These are phyloP conservation scores for Thraustochytrium striatum DNA, from an alignment of 352 stramenopile genomes.

Conservation along the genomic window DNA sequence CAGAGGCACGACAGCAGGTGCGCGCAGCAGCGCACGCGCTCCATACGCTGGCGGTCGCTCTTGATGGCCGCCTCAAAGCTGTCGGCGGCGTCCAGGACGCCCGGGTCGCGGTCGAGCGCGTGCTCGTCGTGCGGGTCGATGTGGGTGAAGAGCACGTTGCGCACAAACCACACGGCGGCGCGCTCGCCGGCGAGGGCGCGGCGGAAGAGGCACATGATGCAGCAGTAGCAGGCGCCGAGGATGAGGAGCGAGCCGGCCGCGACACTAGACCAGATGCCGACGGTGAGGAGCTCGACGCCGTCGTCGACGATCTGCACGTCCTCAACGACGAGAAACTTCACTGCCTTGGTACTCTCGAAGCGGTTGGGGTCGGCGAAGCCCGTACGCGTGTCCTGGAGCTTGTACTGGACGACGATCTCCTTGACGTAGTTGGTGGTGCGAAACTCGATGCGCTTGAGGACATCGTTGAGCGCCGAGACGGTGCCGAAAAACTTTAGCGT, in stretches of 20 bases:
- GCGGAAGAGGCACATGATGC: not conserved
- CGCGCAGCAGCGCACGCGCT: constrained; percentile 21
- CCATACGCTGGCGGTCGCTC: not conserved
- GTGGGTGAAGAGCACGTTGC: constrained; percentile 36
- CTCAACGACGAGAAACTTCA: no score
- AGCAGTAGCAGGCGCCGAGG: constrained; percentile 4
- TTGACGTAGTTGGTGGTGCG: no score
- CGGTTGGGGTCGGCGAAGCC: no score
- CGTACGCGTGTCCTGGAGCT: no score
- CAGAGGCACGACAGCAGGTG: constrained; percentile 21
- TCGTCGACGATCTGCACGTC: not conserved
- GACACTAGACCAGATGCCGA: not conserved
- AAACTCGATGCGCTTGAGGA: no score
- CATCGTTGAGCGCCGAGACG: no score
- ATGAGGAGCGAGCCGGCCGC: not conserved
- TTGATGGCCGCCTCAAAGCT: not conserved
- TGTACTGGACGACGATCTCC: no score
- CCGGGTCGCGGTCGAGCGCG: not conserved
- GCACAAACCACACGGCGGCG: constrained; percentile 25
- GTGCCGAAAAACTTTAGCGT: no score
- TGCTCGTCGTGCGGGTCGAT: constrained; percentile 3
- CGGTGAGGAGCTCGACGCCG: not conserved
- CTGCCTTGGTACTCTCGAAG: no score
- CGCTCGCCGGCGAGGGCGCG: constrained; percentile 19
- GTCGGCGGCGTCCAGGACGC: not conserved